Evolutionary conservation across 371 early-diverging fungal genomes (phyloP).

Genomic region (Rhizomucor miehei): DNA sequence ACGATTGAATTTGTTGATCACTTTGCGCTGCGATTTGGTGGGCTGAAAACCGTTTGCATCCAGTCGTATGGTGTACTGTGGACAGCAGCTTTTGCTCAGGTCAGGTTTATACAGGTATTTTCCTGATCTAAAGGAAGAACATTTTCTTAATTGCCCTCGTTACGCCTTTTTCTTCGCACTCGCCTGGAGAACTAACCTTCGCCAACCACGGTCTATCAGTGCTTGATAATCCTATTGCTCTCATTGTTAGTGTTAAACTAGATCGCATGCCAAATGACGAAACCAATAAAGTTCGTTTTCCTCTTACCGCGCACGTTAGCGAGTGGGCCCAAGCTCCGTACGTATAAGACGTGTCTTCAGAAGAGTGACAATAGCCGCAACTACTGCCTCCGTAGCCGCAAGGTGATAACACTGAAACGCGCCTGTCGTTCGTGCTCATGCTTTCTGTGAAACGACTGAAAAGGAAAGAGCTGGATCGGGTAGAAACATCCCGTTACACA

Average conservation of each 20-base stretch:
- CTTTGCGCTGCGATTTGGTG: constrained; percentile 70
- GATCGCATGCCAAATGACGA: background rate
- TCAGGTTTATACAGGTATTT: constrained; percentile 63
- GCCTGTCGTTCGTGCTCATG: too few species aligned
- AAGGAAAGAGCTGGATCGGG: too few species aligned
- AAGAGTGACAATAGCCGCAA: constrained; percentile 60
- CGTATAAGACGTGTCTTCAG: constrained; percentile 34
- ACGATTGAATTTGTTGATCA: constrained; percentile 58
- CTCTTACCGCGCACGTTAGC: constrained; percentile 36
- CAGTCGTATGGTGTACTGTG: constrained; percentile 67
- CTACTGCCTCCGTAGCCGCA: background rate
- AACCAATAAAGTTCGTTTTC: background rate
- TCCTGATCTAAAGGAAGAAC: constrained; percentile 49
- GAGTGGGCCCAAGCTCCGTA: constrained; percentile 57
- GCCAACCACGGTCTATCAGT: constrained; percentile 69
- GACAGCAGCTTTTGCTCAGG: constrained; percentile 61
- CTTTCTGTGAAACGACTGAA: too few species aligned
- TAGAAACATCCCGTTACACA: too few species aligned
- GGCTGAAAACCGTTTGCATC: constrained; percentile 44
- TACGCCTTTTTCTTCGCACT: too few species aligned
- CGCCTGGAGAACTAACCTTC: constrained; percentile 49
- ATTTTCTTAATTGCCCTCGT: background rate
- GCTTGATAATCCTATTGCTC: constrained; percentile 61
- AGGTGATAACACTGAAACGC: too few species aligned
- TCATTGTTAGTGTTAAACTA: background rate